Conservation (phyloP, 371 early-diverging fungal genomes). For the Parasitella parasitica region DNA sequence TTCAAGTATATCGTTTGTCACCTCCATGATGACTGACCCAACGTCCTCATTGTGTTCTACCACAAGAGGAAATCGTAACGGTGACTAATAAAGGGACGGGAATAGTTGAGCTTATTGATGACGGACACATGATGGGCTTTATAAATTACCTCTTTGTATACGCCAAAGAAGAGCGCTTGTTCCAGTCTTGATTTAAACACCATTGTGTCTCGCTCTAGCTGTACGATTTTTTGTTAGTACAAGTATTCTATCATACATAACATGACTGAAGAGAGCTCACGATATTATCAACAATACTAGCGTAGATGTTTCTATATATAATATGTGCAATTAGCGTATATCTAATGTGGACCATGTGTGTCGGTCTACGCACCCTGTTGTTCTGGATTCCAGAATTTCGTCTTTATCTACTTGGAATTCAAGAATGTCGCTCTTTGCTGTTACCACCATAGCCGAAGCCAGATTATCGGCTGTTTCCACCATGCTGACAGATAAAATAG, state of each 20-base stretch:
- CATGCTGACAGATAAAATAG: neutral
- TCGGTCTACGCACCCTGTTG: slow-evolving; percentile 4
- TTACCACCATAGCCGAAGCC: neutral
- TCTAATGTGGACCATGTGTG: no score
- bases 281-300: neutral
- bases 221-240: no score
- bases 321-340: no score
- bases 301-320: slow-evolving; percentile 11
- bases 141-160: slow-evolving; percentile 1
- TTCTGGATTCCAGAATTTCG: neutral
- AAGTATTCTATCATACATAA: neutral
- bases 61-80: slow-evolving; percentile 9
- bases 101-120: neutral
- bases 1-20: neutral
- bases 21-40: neutral
- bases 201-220: slow-evolving; percentile 10
- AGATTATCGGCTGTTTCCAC: neutral
- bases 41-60: slow-evolving; percentile 6
- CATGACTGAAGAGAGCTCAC: neutral
- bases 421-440: neutral
- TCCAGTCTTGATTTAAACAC: slow-evolving; percentile 13
- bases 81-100: neutral
- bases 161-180: slow-evolving; percentile 18
- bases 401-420: slow-evolving; percentile 6
- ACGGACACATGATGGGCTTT: neutral